These are phyloP conservation scores for Globisporangium uncinulatum DNA, from an alignment of 352 stramenopile species.

Conservation along the genomic window DNA sequence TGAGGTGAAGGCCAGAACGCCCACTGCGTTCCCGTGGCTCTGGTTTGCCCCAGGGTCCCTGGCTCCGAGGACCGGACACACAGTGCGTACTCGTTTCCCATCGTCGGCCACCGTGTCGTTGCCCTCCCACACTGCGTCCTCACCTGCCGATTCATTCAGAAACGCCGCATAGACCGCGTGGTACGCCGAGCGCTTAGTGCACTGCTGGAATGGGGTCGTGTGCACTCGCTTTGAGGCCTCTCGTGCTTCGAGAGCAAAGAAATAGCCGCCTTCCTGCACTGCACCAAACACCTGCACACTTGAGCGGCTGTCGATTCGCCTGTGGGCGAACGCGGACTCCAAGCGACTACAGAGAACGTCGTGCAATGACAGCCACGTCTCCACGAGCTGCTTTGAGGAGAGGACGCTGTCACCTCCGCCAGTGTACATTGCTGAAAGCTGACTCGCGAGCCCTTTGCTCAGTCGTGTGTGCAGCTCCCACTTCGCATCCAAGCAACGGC, in stretches of 20 bases:
- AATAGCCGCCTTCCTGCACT: slow-evolving; percentile 5
- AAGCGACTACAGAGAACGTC: slow-evolving; percentile 8
- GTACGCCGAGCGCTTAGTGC: background rate
- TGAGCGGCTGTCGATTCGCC: background rate
- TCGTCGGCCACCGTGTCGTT: background rate
- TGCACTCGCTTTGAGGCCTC: slow-evolving; percentile 1
- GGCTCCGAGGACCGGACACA: slow-evolving; percentile 8
- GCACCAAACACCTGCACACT: slow-evolving; percentile 10
- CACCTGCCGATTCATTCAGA: background rate
- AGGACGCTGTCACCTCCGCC: background rate
- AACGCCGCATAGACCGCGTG: slow-evolving; percentile 6
- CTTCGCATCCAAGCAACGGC: background rate
- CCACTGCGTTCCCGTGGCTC: background rate
- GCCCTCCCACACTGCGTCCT: background rate
- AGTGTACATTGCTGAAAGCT: slow-evolving; percentile 3
- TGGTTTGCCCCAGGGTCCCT: background rate
- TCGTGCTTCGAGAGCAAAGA: slow-evolving; percentile 4
- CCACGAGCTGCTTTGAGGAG: slow-evolving; percentile 5
- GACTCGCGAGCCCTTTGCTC: slow-evolving; percentile 2
- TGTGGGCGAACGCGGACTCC: slow-evolving; percentile 1
- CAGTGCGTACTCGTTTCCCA: background rate
- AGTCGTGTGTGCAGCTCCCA: background rate
- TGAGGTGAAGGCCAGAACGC: slow-evolving; percentile 2
- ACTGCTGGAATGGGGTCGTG: slow-evolving; percentile 2
- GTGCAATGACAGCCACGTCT: slow-evolving; percentile 8